Conservation (phyloP, 2,329 filamentous ascomycete species). For the Cucurbitaria berberidis region DNA sequence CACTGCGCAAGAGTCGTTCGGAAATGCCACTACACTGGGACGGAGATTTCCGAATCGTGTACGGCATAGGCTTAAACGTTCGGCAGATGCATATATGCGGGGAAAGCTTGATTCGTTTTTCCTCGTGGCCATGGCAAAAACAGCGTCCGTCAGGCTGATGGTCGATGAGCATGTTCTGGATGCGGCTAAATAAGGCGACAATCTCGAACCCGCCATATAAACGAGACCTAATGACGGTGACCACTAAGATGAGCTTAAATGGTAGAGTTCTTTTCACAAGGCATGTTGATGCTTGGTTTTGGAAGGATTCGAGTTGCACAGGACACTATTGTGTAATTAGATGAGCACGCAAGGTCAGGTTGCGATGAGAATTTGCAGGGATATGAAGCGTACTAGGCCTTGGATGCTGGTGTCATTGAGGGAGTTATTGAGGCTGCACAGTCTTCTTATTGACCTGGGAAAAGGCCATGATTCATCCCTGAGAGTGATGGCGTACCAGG, state of each 20-base stretch:
- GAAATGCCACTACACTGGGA: background rate
- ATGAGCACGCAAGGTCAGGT: constrained; percentile 4
- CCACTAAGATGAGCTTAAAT: constrained; percentile 4
- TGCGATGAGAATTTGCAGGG: background rate
- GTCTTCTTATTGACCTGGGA: background rate
- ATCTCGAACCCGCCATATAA: constrained; percentile 22
- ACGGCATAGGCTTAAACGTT: constrained; percentile 20
- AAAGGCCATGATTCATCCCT: background rate
- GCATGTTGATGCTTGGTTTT: background rate
- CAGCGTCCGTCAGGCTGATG: constrained; percentile 17
- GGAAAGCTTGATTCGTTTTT: constrained; percentile 36
- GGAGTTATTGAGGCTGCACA: background rate
- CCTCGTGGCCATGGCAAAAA: constrained; percentile 18
- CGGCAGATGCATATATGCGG: constrained; percentile 41
- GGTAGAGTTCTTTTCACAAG: constrained; percentile 7
- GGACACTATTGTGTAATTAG: background rate
- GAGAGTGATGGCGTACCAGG: background rate
- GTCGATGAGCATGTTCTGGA: constrained; percentile 27
- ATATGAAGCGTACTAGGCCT: background rate
- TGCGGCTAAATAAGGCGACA: constrained; percentile 36
- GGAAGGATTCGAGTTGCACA: background rate
- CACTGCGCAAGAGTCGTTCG: background rate
- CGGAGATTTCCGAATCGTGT: constrained; percentile 12
- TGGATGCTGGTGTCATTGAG: background rate
- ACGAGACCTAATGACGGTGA: constrained; percentile 11